These are phyloP conservation scores for Phytophthora megakarya DNA, from an alignment of 352 stramenopile genomes.

Conservation along the genomic window DNA sequence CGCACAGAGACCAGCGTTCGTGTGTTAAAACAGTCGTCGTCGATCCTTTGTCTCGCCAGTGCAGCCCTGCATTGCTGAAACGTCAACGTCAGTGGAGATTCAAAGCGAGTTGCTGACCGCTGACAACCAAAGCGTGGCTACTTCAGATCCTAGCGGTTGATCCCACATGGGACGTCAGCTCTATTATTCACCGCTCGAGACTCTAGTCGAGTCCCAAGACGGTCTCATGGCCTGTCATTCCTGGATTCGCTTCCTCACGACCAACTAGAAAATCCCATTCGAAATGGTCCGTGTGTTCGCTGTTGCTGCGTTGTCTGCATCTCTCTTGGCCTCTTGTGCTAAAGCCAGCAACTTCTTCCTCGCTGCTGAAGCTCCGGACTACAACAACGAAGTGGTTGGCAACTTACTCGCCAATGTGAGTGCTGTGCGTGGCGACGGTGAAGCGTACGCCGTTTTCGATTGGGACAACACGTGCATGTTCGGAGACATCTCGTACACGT, in stretches of 20 bases:
- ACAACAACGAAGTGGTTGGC: slow-evolving; percentile 61
- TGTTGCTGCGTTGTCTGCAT: slow-evolving; percentile 20
- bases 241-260: slow-evolving; percentile 16
- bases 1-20: slow-evolving; percentile 15
- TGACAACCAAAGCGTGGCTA: slow-evolving; percentile 13
- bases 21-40: slow-evolving; percentile 23
- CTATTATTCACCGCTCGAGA: slow-evolving; percentile 6
- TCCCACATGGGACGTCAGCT: slow-evolving; percentile 25
- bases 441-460: slow-evolving; percentile 62
- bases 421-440: slow-evolving; percentile 35
- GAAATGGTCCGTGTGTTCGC: slow-evolving; percentile 34
- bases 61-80: slow-evolving; percentile 7
- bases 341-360: slow-evolving; percentile 13
- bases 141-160: slow-evolving; percentile 17
- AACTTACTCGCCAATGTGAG: slow-evolving; percentile 45
- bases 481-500: slow-evolving; percentile 72
- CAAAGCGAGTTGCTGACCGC: slow-evolving; percentile 11
- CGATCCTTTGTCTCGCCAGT: background rate
- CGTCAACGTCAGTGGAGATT: slow-evolving; percentile 20
- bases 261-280: background rate
- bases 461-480: slow-evolving; percentile 77
- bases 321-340: slow-evolving; percentile 18
- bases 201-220: background rate
- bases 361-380: slow-evolving; percentile 51
- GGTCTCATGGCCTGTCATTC: slow-evolving; percentile 17